Conservation (phyloP, 2,329 filamentous ascomycete genomes). For the Rhinocladiella mackenziei region DNA sequence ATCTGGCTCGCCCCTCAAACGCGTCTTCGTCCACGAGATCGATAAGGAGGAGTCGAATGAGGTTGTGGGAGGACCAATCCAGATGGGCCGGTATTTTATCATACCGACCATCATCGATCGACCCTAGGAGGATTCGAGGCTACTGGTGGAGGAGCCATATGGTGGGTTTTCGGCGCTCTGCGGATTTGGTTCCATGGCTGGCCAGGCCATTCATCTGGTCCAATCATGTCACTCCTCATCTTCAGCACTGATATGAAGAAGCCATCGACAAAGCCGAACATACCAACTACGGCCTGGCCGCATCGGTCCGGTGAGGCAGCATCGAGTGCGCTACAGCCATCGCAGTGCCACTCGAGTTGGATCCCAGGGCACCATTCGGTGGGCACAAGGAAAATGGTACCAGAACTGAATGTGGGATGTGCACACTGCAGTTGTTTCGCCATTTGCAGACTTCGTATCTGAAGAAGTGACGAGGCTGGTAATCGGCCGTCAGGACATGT, state of each 20-base stretch:
- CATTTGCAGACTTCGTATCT: constrained; percentile 26
- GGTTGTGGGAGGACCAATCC: constrained; percentile 44
- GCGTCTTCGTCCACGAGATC: constrained; percentile 60
- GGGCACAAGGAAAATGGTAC: constrained; percentile 33
- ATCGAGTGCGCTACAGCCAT: constrained; percentile 49
- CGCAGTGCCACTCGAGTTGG: constrained; percentile 43
- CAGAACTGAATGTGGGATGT: constrained; percentile 30
- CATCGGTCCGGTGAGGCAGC: constrained; percentile 56
- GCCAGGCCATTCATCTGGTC: constrained; percentile 54
- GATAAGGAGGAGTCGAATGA: constrained; percentile 52
- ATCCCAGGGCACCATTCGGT: constrained; percentile 25
- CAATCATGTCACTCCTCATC: constrained; percentile 57
- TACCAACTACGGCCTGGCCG: constrained; percentile 50
- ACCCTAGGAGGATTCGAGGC: constrained; percentile 51
- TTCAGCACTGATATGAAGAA: constrained; percentile 60
- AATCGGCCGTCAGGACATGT: too few relatives aligned
- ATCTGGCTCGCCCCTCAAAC: constrained; percentile 63
- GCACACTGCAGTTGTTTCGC: constrained; percentile 29
- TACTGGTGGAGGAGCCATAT: constrained; percentile 59
- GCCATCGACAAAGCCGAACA: constrained; percentile 55
- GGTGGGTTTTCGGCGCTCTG: constrained; percentile 48
- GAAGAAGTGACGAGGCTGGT: constrained; percentile 25
- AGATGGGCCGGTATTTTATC: constrained; percentile 50
- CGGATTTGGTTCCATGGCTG: constrained; percentile 56
- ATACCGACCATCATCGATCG: constrained; percentile 57